Evolutionary conservation across 805 yeast species (phyloP), one percentile per base, ranked within the genome.

Genomic region (Saitoella complicata): DNA sequence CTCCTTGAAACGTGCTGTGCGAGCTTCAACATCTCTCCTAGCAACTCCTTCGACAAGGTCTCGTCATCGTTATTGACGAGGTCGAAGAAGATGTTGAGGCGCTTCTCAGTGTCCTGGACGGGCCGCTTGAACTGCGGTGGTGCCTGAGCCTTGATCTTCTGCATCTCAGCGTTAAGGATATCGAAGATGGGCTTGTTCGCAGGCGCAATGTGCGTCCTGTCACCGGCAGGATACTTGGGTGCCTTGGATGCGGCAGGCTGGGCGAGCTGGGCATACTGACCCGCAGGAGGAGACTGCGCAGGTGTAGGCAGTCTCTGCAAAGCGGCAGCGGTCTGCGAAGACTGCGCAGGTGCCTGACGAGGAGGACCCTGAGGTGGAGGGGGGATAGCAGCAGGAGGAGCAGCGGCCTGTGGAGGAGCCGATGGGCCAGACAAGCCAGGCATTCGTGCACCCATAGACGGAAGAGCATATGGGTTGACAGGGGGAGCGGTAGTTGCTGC

Each of bases 41-140:
- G 61, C 0, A 80, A 70, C n/a, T 67, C 75, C 12, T 63, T 66
- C 4, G 80, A 68, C 52, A 85, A 62, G 45, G 78, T 62, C 41
- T 80, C 88, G 8, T 11, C 38, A 45, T 72, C 74, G 53, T 77
- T 80, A 58, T 80, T 80, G 63, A 91, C 71, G 53, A 78, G 85
- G 53, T 78, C 86, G 58, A 72, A 85, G 50, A 91, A 66, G 43
- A 84, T 71, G 50, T 75, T 72, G 46, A 91, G 63, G 60, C 97
- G 75, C 66, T 80, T 80, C 53, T 78, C 88, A 57, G 93, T 76
- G 59, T 88, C 97, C 40, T 63, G 66, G 43, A 80, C 71, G 56
- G 85, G 95, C 49, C 75, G 79, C 31, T 41, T 13, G 44, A 38
- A 44, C 44, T 37, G 76, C 42, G 75, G 81, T 30, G 95, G 94